Evolutionary conservation across 306 rosid genomes (phyloP), one percentile per base, ranked within the genome.

Genomic region (Vigna reflexopilosa): DNA sequence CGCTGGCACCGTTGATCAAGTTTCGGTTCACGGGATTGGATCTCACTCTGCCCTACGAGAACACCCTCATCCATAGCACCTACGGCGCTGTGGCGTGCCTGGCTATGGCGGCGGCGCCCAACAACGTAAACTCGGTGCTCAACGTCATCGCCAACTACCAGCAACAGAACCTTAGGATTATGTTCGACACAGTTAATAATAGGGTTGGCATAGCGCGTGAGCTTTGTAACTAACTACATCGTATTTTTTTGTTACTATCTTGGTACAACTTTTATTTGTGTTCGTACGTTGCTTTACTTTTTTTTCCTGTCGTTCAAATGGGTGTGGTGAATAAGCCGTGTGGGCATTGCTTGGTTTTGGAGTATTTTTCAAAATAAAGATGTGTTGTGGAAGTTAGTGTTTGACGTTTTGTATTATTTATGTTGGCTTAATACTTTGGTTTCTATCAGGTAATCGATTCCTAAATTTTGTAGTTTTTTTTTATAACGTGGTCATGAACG

Each of bases 101-200:
- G 84, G 89, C 97, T 0, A 93, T 93, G 92, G 93, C 93, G 10
- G 88, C 92, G 2, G 87, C 89, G 11, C 96, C 96, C 10, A 80
- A 61, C 1, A 90, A 90, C 42, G 96, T 86, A 72, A 90, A 90
- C 86, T 84, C 94, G 4, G 97, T 79, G 78, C 20, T 92, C 84
- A 94, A 94, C 42, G 97, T 94, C 55, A 90, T 92, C 36, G 98
- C 98, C 57, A 94, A 92, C 78, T 84, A 82, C 83, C 98, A 94
- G 87, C 98, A 92, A 62, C 97, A 92, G 86, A 94, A 94, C 71
- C 93, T 85, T 78, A 80, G 98, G 89, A 75, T 94, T 77, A 47
- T 94, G 95, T 94, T 90, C 65, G 98, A 94, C 72, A 87, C 90
- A 1, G 81, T 88, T 24, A 90, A 92, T 58, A 87, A 92, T 52